Percentiles rank a stretch among this genome's conserved stretches.
Evolutionary conservation across 1,284 basidiomycete genomes (phyloP).

Genomic region (Rhizopogon hawkerae): DNA sequence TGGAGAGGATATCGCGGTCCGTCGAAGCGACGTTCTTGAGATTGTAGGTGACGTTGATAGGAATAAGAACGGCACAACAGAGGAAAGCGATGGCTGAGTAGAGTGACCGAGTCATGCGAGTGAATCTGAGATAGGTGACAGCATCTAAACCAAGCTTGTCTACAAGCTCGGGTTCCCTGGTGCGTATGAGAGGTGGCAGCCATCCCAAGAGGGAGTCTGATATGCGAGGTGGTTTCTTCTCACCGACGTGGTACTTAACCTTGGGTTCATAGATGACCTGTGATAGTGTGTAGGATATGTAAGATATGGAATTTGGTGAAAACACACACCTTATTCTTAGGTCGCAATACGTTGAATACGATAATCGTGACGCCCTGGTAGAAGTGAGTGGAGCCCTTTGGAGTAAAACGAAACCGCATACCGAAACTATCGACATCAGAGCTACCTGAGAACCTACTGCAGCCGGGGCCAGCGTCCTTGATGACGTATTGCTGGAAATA

Average conservation of each 20-base stretch:
- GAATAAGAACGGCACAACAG: slow-evolving; percentile 70
- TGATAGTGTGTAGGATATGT: background rate
- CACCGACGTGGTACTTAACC: slow-evolving; percentile 77
- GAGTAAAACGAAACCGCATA: slow-evolving; percentile 28
- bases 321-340: slow-evolving; percentile 60
- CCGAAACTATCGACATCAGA: slow-evolving; percentile 62
- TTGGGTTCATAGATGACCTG: slow-evolving; percentile 83
- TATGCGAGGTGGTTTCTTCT: slow-evolving; percentile 74
- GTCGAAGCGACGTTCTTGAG: slow-evolving; percentile 27
- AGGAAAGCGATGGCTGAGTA: slow-evolving; percentile 64
- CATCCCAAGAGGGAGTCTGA: slow-evolving; percentile 80
- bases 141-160: slow-evolving; percentile 93
- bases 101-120: slow-evolving; percentile 76
- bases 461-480: slow-evolving; percentile 61
- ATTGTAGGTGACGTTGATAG: slow-evolving; percentile 67
- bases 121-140: slow-evolving; percentile 86
- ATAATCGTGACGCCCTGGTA: slow-evolving; percentile 52
- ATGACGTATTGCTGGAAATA: slow-evolving; percentile 33
- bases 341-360: slow-evolving; percentile 70
- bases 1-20: slow-evolving; percentile 38
- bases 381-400: slow-evolving; percentile 3
- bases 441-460: slow-evolving; percentile 79
- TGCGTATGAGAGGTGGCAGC: slow-evolving; percentile 79
- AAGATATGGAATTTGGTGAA: background rate
- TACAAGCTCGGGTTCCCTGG: slow-evolving; percentile 82